A percentile compares a stretch with the other conserved stretches of the same genome.
Conservation (phyloP, 1,284 basidiomycete species). For the Coriolopsis trogii region DNA sequence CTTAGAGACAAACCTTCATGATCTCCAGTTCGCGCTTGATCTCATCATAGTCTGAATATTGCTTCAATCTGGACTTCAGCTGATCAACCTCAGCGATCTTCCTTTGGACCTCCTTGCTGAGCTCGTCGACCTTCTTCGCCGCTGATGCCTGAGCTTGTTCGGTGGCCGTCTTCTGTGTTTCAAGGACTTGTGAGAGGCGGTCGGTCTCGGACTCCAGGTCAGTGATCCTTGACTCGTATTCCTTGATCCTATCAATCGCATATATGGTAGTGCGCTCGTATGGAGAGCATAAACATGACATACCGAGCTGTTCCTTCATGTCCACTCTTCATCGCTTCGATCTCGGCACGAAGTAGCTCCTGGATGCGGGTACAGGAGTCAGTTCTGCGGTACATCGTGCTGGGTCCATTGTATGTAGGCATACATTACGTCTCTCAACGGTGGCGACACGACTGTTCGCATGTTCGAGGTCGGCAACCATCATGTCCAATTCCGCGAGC, state of each 20-base stretch:
- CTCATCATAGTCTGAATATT: slow-evolving; percentile 89
- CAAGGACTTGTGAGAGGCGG: slow-evolving; percentile 68
- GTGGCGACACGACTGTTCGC: slow-evolving; percentile 91
- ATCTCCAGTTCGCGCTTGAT: slow-evolving; percentile 95
- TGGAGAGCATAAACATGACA: slow-evolving; percentile 20
- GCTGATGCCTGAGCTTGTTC: slow-evolving; percentile 51
- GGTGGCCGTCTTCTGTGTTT: slow-evolving; percentile 65
- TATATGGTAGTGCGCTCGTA: neutral
- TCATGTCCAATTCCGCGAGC: slow-evolving; percentile 89
- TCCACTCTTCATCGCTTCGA: slow-evolving; percentile 85
- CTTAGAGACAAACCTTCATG: slow-evolving; percentile 75
- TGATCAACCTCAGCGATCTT: slow-evolving; percentile 71
- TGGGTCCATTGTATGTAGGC: no score
- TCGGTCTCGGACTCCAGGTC: slow-evolving; percentile 79
- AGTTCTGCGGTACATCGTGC: neutral
- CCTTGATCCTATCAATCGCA: slow-evolving; percentile 56
- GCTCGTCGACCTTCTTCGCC: slow-evolving; percentile 63
- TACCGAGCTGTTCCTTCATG: slow-evolving; percentile 78
- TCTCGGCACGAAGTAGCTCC: slow-evolving; percentile 92
- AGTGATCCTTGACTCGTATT: slow-evolving; percentile 70
- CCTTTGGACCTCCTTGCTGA: slow-evolving; percentile 59
- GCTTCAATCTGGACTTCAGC: slow-evolving; percentile 69
- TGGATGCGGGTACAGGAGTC: slow-evolving; percentile 33
- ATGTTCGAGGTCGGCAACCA: slow-evolving; percentile 89
- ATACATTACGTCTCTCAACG: slow-evolving; percentile 90